Percentiles rank a stretch among this genome's conserved stretches.
Evolutionary conservation across 345 rosid species (phyloP).

Genomic region (Gossypium mustelinum): DNA sequence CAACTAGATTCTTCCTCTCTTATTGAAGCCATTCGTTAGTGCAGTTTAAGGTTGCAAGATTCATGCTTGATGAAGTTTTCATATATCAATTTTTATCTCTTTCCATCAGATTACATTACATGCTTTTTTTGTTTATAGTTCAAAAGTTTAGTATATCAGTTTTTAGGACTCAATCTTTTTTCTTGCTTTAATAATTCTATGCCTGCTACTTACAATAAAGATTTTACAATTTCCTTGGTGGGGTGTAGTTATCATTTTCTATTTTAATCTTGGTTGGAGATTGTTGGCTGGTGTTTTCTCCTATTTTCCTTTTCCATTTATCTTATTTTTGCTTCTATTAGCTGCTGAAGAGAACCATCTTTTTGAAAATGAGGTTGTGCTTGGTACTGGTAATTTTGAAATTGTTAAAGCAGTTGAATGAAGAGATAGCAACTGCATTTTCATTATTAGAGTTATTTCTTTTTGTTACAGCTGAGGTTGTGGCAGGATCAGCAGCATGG

Average conservation of each 20-base stretch:
- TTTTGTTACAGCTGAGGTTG: constrained; percentile 86
- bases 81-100: neutral
- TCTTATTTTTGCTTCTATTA: neutral
- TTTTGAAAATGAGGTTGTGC: neutral
- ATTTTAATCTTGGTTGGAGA: neutral
- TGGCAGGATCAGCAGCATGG: constrained; percentile 98
- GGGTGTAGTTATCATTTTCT: neutral
- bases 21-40: neutral
- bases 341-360: constrained; percentile 4
- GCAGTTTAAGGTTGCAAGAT: neutral
- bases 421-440: constrained; percentile 21
- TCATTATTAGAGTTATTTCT: constrained; percentile 25
- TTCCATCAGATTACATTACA: neutral
- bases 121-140: neutral
- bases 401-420: neutral
- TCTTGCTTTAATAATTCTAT: neutral
- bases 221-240: neutral
- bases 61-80: neutral
- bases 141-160: neutral
- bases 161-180: neutral
- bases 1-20: neutral
- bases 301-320: neutral
- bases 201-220: neutral
- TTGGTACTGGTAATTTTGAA: neutral
- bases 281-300: neutral